Base-by-base conservation (phyloP, 2,329 filamentous ascomycete species). In the Colletotrichum sp. region DNA sequence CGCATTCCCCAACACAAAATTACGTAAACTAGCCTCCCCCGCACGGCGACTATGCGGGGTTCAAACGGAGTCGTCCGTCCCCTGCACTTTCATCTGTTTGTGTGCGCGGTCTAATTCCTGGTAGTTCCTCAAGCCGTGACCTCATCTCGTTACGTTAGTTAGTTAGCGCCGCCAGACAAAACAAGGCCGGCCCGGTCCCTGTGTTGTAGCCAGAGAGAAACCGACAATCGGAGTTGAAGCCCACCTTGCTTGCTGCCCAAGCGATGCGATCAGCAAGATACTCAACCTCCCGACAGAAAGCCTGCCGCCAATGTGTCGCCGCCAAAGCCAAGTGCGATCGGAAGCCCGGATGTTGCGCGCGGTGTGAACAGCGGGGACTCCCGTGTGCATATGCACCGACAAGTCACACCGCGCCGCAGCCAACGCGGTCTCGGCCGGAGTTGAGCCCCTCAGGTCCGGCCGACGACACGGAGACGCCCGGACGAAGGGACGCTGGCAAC, bases 281-380 rank as follows among this genome's bases (percentile, higher is more conserved):
- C 75, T 77, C 84, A 21, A 79, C 78, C 13, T 84, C 85, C 2
- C 82, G 85, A 13, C 85, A 86, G 73, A 87, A 85, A 68, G 82
- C 83, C 48, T 87, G 86, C 69, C 81, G 81, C 14, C 75, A 79
- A 10, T 87, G 86, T 56, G 83, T 82, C 2, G 48, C 71, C 16
- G 82, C 85, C 64, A 87, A 87, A 75, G 81, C 81, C 30, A 86
- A 82, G 80, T 87, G 86, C 75, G 83, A 87, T 77, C 84, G 84
- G 62, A 81, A 78, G 61, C 43, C 75, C 12, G 79, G 73, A 9
- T 38, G 78, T 9, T 87, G 86, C 63, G 77, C 79, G 1, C 80
- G 85, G 24, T 87, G 85, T 56, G 69, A 75, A 14, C 73, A 71
- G 21, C 80, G 82, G 56, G 74, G 79, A 12, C 71, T 85, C 14